A percentile compares a stretch with the other conserved stretches of the same genome.
phyloP scores from a whole-genome alignment of 208 protist species.

The Zelonia costaricensis region DNA sequence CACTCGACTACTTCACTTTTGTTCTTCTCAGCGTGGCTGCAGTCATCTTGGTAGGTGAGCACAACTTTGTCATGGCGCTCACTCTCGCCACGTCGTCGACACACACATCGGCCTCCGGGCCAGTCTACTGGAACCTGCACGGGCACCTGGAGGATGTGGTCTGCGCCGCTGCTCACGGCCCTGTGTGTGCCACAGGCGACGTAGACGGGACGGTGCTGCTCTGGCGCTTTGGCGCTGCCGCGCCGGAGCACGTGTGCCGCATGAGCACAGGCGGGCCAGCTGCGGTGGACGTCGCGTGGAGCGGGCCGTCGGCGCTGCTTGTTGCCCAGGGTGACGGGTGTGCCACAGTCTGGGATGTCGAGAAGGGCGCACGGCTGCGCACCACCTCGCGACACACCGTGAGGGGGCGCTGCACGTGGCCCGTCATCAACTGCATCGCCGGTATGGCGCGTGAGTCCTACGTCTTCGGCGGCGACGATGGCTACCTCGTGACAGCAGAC shows the following conservation, averaged over 20 bases:
- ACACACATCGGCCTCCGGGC: background rate
- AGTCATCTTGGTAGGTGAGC: too few relatives aligned
- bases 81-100: slow-evolving; percentile 27
- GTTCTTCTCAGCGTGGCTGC: too few relatives aligned
- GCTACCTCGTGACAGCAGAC: slow-evolving; percentile 61
- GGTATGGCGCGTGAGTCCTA: slow-evolving; percentile 12
- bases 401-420: slow-evolving; percentile 51
- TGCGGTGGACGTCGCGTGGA: slow-evolving; percentile 55
- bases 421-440: slow-evolving; percentile 75
- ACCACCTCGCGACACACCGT: slow-evolving; percentile 41
- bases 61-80: slow-evolving; percentile 35
- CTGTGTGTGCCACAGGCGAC: slow-evolving; percentile 68
- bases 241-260: slow-evolving; percentile 53
- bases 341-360: slow-evolving; percentile 70
- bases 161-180: slow-evolving; percentile 25
- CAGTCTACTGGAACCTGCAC: slow-evolving; percentile 47
- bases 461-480: slow-evolving; percentile 78
- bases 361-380: slow-evolving; percentile 32
- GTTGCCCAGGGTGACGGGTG: slow-evolving; percentile 70
- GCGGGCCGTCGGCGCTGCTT: slow-evolving; percentile 36
- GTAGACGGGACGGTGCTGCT: slow-evolving; percentile 53
- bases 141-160: slow-evolving; percentile 70
- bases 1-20: too few relatives aligned
- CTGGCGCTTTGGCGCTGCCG: slow-evolving; percentile 37
- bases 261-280: slow-evolving; percentile 62